Base-by-base conservation (phyloP, 495 filamentous ascomycete species). In the Neurospora discreta region DNA sequence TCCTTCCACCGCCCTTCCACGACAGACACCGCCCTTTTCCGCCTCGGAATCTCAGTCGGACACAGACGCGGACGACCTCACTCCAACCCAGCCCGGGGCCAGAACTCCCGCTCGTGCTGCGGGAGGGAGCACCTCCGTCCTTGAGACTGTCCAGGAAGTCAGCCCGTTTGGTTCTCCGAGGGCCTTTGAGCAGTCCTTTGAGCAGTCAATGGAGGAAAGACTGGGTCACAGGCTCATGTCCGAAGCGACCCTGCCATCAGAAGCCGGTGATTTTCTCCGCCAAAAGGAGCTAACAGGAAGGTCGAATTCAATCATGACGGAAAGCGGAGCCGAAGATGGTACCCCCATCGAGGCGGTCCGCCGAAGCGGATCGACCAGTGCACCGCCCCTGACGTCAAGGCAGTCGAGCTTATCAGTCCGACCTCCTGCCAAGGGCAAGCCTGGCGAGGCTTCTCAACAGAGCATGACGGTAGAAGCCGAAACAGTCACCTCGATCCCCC, bases 381-480 rank as follows among this genome's bases (percentile, higher is more conserved):
- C 80, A 4, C 78, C 85, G 60, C 77, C 81, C n/a, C 79, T 86
- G 70, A 78, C 80, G 9, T 78, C 77, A 33, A 79, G 79, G 39
- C 85, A 83, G 71, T 84, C 80, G 71, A 87, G 80, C 77, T 81
- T 80, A 68, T 77, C 78, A 36, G 75, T 81, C 60, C 84, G 81
- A 74, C 83, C 81, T 68, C 75, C 72, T 68, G 74, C 74, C 23
- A 86, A 83, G 83, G 87, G 41, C 88, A 93, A 82, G 84, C 87
- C 84, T 16, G 82, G 87, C 46, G 94, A 98, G 77, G 89, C 88
- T 11, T 90, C 93, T 16, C 87, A 92, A 39, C 90, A 90, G 76
- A 97, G 93, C 75, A 99, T 99, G 95, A 98, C 92, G 43, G 95
- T 99, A 15, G 95, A 99, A 82, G 98, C 95, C 5, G 95, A 99